Conservation (phyloP, 2,329 filamentous ascomycete species). For the Aspergillus oerlinghausenensis region DNA sequence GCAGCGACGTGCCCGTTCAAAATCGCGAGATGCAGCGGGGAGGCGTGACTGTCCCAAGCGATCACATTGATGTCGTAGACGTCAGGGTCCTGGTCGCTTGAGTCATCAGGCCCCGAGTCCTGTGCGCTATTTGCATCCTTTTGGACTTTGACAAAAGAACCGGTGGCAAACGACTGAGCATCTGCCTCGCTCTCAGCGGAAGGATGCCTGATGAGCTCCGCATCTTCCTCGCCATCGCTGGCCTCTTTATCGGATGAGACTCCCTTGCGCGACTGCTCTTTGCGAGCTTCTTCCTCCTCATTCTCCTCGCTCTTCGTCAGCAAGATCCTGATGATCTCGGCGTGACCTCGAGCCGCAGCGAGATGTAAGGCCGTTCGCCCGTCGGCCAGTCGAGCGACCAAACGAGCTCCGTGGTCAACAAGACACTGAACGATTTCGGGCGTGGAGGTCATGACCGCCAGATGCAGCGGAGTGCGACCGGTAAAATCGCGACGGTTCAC, state of each 20-base stretch:
- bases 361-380: constrained; percentile 79
- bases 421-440: constrained; percentile 66
- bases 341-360: constrained; percentile 65
- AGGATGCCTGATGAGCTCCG: constrained; percentile 38
- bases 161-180: constrained; percentile 50
- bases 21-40: constrained; percentile 75
- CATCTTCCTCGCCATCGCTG: constrained; percentile 17
- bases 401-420: constrained; percentile 65
- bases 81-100: constrained; percentile 65
- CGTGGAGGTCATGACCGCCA: constrained; percentile 66
- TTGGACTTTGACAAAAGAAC: constrained; percentile 66
- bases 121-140: constrained; percentile 30
- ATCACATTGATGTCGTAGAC: constrained; percentile 72
- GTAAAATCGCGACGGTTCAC: constrained; percentile 72
- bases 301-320: constrained; percentile 71
- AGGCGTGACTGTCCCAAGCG: constrained; percentile 73
- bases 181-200: constrained; percentile 16
- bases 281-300: constrained; percentile 47
- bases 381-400: constrained; percentile 71
- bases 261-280: constrained; percentile 20
- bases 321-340: constrained; percentile 66
- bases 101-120: constrained; percentile 48
- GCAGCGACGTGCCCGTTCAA: constrained; percentile 64
- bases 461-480: constrained; percentile 71
- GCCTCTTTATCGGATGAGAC: constrained; percentile 2